phyloP scores from a whole-genome alignment of 768 basidiomycete genomes.

The Agaricus blazei region DNA sequence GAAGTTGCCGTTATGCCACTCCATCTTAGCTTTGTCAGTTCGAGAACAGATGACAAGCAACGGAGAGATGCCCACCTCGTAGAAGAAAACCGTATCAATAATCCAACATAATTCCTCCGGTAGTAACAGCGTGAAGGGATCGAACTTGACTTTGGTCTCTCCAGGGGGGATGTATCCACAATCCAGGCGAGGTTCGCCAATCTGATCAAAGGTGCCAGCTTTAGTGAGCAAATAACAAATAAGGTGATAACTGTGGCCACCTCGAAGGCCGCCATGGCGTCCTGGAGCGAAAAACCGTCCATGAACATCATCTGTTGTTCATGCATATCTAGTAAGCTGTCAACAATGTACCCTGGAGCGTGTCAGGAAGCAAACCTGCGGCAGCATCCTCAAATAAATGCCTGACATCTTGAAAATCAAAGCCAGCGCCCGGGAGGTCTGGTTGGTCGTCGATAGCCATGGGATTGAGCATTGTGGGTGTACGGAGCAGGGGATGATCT shows the following conservation, averaged over 20 bases:
- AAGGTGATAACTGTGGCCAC: slow-evolving; percentile 28
- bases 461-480: not conserved
- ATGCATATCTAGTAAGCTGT: slow-evolving; percentile 46
- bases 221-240: not conserved
- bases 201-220: slow-evolving; percentile 39
- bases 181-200: slow-evolving; percentile 87
- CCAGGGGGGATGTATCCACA: slow-evolving; percentile 57
- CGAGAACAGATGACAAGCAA: slow-evolving; percentile 2
- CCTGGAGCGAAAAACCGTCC: slow-evolving; percentile 68
- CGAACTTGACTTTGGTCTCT: slow-evolving; percentile 45
- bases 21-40: slow-evolving; percentile 49
- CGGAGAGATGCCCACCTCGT: slow-evolving; percentile 53
- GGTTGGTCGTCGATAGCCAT: slow-evolving; percentile 1
- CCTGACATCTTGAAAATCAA: slow-evolving; percentile 62
- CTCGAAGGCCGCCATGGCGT: slow-evolving; percentile 94
- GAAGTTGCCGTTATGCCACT: slow-evolving; percentile 82
- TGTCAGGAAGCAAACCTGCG: slow-evolving; percentile 38
- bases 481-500: not conserved
- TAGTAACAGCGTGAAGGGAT: slow-evolving; percentile 57
- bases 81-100: slow-evolving; percentile 69
- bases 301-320: slow-evolving; percentile 59
- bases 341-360: slow-evolving; percentile 8
- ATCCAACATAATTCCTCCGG: slow-evolving; percentile 89
- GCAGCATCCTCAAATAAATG: slow-evolving; percentile 54
- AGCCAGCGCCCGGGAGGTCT: slow-evolving; percentile 47